Percentiles rank a stretch among this genome's conserved stretches.
phyloP scores from a whole-genome alignment of 1,284 basidiomycete genomes.

The Naganishia sp. region DNA sequence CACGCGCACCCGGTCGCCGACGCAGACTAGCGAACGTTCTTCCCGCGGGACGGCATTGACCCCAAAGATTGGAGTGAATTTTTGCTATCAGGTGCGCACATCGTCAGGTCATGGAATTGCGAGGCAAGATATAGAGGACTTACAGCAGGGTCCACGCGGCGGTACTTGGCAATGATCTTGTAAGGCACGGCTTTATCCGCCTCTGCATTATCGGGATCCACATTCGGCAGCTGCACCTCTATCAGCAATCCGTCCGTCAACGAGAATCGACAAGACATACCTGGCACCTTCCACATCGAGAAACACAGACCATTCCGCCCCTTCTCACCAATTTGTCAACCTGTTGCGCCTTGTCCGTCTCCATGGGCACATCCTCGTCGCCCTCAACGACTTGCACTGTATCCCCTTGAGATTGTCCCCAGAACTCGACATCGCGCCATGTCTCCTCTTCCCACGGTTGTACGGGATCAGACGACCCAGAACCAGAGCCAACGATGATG shows the following conservation, averaged over 20 bases:
- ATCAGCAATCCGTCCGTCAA: not conserved
- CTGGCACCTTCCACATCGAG: conserved; percentile 33
- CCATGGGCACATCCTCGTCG: conserved; percentile 10
- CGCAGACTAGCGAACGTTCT: not conserved
- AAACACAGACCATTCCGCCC: conserved; percentile 27
- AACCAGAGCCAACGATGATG: conserved; percentile 21
- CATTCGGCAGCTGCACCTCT: conserved; percentile 29
- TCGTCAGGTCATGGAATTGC: not conserved
- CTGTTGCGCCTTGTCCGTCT: not conserved
- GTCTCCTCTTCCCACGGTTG: conserved; percentile 30
- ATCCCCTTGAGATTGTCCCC: not conserved
- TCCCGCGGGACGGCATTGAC: conserved; percentile 29
- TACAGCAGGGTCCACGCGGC: conserved; percentile 33
- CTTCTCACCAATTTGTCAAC: conserved; percentile 3
- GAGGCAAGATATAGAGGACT: not conserved
- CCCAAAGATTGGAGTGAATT: conserved; percentile 30
- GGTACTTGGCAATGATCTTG: conserved; percentile 31
- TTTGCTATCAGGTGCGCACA: conserved; percentile 14
- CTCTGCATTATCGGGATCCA: conserved; percentile 30
- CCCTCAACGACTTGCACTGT: not conserved
- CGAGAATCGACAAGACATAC: not conserved
- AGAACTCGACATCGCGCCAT: conserved; percentile 31
- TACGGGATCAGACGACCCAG: not conserved
- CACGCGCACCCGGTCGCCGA: conserved; percentile 28
- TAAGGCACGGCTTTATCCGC: conserved; percentile 31